These are phyloP conservation scores for Hansenula lynferdii DNA, from an alignment of 1,139 yeast genomes.

Conservation along the genomic window DNA sequence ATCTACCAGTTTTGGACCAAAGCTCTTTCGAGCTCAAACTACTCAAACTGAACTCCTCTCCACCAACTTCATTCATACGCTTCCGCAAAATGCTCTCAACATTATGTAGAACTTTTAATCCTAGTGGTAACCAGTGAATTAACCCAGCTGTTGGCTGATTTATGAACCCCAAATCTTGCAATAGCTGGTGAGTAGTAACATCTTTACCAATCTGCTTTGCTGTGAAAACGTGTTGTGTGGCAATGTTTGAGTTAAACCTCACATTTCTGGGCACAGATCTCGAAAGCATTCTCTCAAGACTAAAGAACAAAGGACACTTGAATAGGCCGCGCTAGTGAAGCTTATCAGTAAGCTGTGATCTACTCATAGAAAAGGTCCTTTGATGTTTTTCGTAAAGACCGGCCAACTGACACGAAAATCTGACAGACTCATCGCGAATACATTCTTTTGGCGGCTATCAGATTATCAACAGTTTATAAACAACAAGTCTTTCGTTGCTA, in stretches of 20 bases:
- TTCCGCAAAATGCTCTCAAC: slow-evolving; percentile 53
- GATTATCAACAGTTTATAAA: too few species aligned
- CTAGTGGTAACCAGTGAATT: slow-evolving; percentile 77
- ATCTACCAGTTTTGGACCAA: slow-evolving; percentile 78
- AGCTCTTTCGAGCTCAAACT: slow-evolving; percentile 54
- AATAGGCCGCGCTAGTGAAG: too few species aligned
- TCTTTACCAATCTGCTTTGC: slow-evolving; percentile 7
- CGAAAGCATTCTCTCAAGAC: too few species aligned
- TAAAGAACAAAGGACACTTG: too few species aligned
- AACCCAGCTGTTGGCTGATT: slow-evolving; percentile 64
- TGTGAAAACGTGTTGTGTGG: slow-evolving; percentile 15
- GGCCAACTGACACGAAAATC: too few species aligned
- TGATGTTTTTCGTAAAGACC: too few species aligned
- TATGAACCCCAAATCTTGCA: slow-evolving; percentile 53
- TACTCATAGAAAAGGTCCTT: too few species aligned
- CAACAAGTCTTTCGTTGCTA: too few species aligned
- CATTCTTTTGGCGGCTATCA: too few species aligned
- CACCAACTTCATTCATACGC: slow-evolving; percentile 53
- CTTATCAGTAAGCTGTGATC: too few species aligned
- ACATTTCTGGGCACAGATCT: too few species aligned
- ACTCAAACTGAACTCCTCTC: slow-evolving; percentile 66
- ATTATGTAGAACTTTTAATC: slow-evolving; percentile 55
- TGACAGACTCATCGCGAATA: too few species aligned
- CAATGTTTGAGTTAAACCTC: slow-evolving; percentile 7
- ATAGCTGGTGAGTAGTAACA: slow-evolving; percentile 40